phyloP scores from a whole-genome alignment of 805 yeast genomes.

The Candida takata region DNA sequence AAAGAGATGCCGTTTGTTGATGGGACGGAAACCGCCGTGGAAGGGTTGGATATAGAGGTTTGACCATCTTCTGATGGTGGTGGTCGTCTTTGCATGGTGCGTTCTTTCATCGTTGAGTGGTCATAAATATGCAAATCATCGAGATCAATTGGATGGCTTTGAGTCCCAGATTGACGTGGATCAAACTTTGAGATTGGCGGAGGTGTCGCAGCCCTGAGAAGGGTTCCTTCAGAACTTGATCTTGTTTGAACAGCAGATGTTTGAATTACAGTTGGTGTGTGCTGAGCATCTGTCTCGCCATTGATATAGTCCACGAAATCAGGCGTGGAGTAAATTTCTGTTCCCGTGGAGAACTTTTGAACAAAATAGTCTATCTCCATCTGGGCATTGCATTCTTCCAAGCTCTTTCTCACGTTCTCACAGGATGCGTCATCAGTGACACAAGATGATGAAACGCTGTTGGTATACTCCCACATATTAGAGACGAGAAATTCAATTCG shows the following conservation, averaged over 20 bases:
- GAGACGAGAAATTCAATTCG: slow-evolving; percentile 62
- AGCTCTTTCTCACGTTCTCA: slow-evolving; percentile 57
- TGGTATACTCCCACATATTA: slow-evolving; percentile 73
- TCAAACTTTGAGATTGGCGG: slow-evolving; percentile 1
- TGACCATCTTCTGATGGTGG: slow-evolving; percentile 27
- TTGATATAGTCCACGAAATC: slow-evolving; percentile 53
- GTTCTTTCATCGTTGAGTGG: slow-evolving; percentile 5
- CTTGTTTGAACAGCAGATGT: slow-evolving; percentile 24
- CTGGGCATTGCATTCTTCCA: slow-evolving; percentile 62
- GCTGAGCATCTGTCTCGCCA: slow-evolving; percentile 31
- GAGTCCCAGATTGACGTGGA: slow-evolving; percentile 3
- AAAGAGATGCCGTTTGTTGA: slow-evolving; percentile 14
- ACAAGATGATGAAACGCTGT: slow-evolving; percentile 66
- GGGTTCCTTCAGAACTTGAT: slow-evolving; percentile 16
- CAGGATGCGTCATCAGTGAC: slow-evolving; percentile 73
- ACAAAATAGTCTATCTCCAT: slow-evolving; percentile 53
- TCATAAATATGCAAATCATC: slow-evolving; percentile 7
- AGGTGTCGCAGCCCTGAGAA: slow-evolving; percentile 2
- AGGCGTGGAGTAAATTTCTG: slow-evolving; percentile 50
- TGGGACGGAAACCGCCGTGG: slow-evolving; percentile 10
- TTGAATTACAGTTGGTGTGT: slow-evolving; percentile 2
- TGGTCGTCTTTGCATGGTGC: slow-evolving; percentile 19
- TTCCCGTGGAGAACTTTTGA: slow-evolving; percentile 55
- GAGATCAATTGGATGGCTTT: slow-evolving; percentile 2
- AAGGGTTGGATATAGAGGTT: slow-evolving; percentile 24